Conservation (phyloP, 257 asterid species). For the Cruciata laevipes region DNA sequence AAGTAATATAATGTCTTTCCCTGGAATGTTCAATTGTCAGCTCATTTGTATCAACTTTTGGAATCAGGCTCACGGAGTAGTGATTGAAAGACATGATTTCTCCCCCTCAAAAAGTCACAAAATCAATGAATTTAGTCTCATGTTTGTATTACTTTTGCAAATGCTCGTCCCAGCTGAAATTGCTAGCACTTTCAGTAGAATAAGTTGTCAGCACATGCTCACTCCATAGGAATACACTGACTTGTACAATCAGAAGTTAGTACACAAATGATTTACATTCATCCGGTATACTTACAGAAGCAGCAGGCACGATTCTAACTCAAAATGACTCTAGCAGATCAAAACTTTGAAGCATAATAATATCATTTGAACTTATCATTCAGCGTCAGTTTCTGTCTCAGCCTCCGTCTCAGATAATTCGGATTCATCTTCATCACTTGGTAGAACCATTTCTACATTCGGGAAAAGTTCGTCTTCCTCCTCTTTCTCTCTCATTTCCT, state of each 20-base stretch:
- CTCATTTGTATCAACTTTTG: background rate
- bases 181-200: too few species aligned
- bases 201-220: too few species aligned
- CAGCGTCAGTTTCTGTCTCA: constrained; percentile 22
- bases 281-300: background rate
- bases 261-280: background rate
- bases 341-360: background rate
- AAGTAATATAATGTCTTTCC: background rate
- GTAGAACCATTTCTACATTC: constrained; percentile 35
- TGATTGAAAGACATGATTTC: background rate
- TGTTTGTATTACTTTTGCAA: background rate
- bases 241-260: too few species aligned
- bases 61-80: background rate
- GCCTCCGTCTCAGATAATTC: constrained; percentile 13
- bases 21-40: background rate
- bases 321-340: background rate
- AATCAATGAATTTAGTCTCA: background rate
- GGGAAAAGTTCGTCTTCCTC: constrained; percentile 13
- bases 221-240: too few species aligned
- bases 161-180: background rate
- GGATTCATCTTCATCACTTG: constrained; percentile 30
- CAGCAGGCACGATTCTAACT: background rate
- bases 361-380: constrained; percentile 18
- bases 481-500: constrained; percentile 28
- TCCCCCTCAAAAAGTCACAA: background rate